phyloP scores from a whole-genome alignment of 495 filamentous ascomycete species.

The Xylaria curta region DNA sequence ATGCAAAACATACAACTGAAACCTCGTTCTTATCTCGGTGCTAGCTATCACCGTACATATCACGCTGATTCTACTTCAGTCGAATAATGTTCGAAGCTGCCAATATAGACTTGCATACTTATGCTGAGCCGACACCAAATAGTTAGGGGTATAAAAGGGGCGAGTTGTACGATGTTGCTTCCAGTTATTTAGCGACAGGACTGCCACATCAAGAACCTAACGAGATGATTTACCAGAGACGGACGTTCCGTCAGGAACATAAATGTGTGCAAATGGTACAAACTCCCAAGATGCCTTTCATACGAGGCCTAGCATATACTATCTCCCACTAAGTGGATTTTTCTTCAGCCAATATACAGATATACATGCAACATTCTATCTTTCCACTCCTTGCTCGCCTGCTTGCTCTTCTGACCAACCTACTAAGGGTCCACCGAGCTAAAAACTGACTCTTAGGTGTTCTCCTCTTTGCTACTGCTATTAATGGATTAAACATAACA shows the following conservation, averaged over 20 bases:
- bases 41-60: background rate
- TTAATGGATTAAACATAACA: constrained; percentile 19
- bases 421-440: background rate
- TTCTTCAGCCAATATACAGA: constrained; percentile 13
- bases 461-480: background rate
- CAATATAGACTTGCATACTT: too few relatives aligned
- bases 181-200: too few relatives aligned
- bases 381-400: background rate
- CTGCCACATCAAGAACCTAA: background rate
- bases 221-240: background rate
- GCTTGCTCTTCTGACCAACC: background rate
- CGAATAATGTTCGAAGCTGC: too few relatives aligned
- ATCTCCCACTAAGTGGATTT: background rate
- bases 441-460: background rate
- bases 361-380: constrained; percentile 9
- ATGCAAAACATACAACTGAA: constrained; percentile 17
- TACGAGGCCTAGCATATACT: background rate
- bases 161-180: too few relatives aligned
- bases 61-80: background rate
- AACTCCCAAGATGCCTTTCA: background rate
- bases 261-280: constrained; percentile 5
- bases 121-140: too few relatives aligned
- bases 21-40: background rate
- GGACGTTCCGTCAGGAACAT: background rate
- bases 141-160: too few relatives aligned